Base-by-base conservation (phyloP, 306 rosid genomes). In the Cucurbita maxima region DNA sequence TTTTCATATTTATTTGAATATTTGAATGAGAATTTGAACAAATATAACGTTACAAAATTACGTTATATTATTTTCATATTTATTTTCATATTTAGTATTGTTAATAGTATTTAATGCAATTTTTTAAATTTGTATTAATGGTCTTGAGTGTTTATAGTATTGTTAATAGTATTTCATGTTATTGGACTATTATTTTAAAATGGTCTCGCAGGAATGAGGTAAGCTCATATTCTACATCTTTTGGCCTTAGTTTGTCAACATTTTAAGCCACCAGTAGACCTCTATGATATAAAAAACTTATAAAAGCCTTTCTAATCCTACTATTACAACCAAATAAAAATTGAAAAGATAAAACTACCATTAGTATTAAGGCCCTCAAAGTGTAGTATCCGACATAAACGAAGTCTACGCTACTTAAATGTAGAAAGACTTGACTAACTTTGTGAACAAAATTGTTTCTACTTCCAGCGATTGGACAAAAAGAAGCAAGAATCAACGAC, bases 161-260 rank as follows among this genome's bases (percentile, higher is more conserved):
- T 22, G 25, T 22, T 22, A 22, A 22, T 22, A 25, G 25, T 25
- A 25, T 25, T 25, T 25, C 25, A 25, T 25, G 25, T 25, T 25
- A 25, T 25, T 25, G 25, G 25, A 25, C 98, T 61, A 93, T 90
- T 61, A 93, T 90, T 78, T 93, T 93, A 79, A 93, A 93, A 81
- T 90, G 98, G 73, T 93, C 98, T 1, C 97, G 97, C 76, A 85
- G 98, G 84, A 79, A 51, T 41, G 98, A 93, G 93, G 98, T 93
- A 82, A 38, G 62, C 61, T 34, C 54, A 48, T 69, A 47, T 14
- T 47, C 53, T 25, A 47, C 53, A 66, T 44, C 30, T 66, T 18
- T 66, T 18, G 6, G 6, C 38, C 48, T 44, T 66, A 5, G 48
- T 66, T 61, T 38, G 72, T 66, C 16, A 7, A 45, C 6, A 47